phyloP scores from a whole-genome alignment of 2,329 filamentous ascomycete genomes.

The Pyrenophora graminea region DNA sequence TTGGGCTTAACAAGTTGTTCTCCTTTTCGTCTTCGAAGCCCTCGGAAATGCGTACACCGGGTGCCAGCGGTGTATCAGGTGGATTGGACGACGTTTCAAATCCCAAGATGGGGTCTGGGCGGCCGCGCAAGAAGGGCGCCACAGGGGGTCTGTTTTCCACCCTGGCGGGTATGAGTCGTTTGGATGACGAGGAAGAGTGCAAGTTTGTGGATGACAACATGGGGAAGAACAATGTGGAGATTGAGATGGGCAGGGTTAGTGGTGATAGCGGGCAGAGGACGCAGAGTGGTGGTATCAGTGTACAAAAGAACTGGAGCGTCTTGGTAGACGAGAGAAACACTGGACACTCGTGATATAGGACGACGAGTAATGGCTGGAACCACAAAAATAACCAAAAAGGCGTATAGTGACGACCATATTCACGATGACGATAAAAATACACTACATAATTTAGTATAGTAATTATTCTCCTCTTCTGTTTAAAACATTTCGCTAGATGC shows the following conservation, averaged over 20 bases:
- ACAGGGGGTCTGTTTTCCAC: conserved; percentile 29
- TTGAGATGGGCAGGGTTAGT: conserved; percentile 13
- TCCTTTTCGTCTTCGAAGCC: conserved; percentile 22
- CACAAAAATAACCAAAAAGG: too few species aligned
- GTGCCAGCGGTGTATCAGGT: conserved; percentile 4
- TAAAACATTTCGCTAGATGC: too few species aligned
- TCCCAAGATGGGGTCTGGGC: conserved; percentile 1
- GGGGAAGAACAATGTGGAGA: conserved; percentile 15
- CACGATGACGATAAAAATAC: too few species aligned
- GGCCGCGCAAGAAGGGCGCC: conserved; percentile 25
- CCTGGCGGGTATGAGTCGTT: conserved; percentile 22
- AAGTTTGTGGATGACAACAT: conserved; percentile 14
- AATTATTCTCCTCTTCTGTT: too few species aligned
- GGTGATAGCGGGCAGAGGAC: conserved; percentile 9
- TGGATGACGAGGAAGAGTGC: conserved; percentile 21
- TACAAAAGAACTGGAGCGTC: conserved; percentile 15
- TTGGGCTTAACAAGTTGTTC: conserved; percentile 27
- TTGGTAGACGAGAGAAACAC: conserved; percentile 8
- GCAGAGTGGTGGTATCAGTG: conserved; percentile 1
- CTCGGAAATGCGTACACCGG: conserved; percentile 15
- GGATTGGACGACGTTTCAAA: background rate
- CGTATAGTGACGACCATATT: too few species aligned
- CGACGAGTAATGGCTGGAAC: background rate
- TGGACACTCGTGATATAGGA: background rate
- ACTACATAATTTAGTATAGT: too few species aligned